phyloP scores from a whole-genome alignment of 768 basidiomycete genomes.

The Serendipita sp. region DNA sequence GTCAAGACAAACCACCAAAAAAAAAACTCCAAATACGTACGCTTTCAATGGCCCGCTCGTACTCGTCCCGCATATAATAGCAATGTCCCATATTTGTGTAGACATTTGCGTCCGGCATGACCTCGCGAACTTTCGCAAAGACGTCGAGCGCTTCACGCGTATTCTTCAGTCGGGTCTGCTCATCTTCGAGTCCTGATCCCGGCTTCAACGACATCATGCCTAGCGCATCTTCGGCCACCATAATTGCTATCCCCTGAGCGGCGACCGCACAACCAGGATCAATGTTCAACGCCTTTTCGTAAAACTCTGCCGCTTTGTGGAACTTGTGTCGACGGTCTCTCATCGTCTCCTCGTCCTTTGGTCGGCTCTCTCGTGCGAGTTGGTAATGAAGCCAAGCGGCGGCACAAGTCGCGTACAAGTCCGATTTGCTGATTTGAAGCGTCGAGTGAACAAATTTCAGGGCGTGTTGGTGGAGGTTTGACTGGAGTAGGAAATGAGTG shows the following conservation, averaged over 20 bases:
- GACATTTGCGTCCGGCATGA: constrained; percentile 64
- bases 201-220: constrained; percentile 44
- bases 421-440: constrained; percentile 70
- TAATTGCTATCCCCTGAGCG: constrained; percentile 89
- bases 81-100: constrained; percentile 96
- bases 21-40: constrained; percentile 27
- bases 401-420: constrained; percentile 82
- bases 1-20: not conserved
- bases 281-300: constrained; percentile 73
- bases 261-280: constrained; percentile 83
- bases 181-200: constrained; percentile 34
- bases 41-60: constrained; percentile 88
- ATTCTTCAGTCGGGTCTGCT: constrained; percentile 47
- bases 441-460: constrained; percentile 84
- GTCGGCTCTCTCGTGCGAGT: constrained; percentile 65
- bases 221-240: constrained; percentile 81
- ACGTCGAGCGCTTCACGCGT: constrained; percentile 78
- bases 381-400: constrained; percentile 76
- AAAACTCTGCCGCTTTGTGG: constrained; percentile 74
- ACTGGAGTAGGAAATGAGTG: constrained; percentile 80
- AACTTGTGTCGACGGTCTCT: constrained; percentile 61
- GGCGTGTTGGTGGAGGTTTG: constrained; percentile 50
- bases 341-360: constrained; percentile 27
- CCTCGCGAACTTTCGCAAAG: constrained; percentile 84
- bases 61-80: constrained; percentile 83